Evolutionary conservation across 2,329 filamentous ascomycete genomes (phyloP).

Genomic region (Colletotrichum sp.): DNA sequence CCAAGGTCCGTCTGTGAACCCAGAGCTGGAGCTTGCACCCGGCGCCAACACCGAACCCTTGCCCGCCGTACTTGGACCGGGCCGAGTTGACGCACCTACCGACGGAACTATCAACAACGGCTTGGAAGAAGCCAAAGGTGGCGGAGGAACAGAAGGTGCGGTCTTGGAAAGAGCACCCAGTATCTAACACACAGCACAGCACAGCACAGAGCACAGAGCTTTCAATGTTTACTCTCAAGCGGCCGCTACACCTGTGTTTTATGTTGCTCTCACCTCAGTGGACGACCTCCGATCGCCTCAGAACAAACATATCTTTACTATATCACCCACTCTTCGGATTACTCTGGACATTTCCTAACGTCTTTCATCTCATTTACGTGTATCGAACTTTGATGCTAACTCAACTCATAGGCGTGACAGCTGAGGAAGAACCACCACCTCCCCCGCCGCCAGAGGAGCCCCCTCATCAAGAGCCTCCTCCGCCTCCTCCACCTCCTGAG

Average conservation of each 20-base stretch:
- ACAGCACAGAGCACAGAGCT: not conserved
- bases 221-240: not conserved
- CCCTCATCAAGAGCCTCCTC: not conserved
- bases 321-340: not conserved
- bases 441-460: not conserved
- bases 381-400: not conserved
- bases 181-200: not conserved
- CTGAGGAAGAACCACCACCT: not conserved
- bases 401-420: not conserved
- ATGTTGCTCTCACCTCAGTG: not conserved
- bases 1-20: not conserved
- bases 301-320: not conserved
- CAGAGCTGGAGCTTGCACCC: not conserved
- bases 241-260: not conserved
- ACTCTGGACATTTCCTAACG: not conserved
- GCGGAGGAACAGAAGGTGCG: not conserved
- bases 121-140: not conserved
- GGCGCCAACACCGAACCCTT: not conserved
- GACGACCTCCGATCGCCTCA: not conserved
- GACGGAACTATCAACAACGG: not conserved
- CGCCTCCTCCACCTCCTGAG: not conserved
- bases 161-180: not conserved
- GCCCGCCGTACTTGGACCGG: not conserved
- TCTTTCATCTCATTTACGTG: not conserved
- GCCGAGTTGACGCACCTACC: not conserved